Base-by-base conservation (phyloP, 148 eudicot species). In the Drosera capensis region DNA sequence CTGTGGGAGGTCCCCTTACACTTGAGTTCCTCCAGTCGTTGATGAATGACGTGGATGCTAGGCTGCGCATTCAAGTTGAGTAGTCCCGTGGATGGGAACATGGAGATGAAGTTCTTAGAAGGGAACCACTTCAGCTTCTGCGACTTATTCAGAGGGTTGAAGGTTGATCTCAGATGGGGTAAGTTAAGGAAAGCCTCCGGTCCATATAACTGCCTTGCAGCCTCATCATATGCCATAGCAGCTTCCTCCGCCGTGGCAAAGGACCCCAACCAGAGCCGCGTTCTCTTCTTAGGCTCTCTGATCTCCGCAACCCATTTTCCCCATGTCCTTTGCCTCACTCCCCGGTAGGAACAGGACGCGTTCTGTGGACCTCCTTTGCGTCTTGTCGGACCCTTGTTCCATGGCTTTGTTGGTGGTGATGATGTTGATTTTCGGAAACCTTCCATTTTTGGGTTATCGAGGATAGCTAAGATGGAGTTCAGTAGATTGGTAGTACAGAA, bases 291-390 rank as follows among this genome's bases (percentile, higher is more conserved):
- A 2, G 97, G 97, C 56, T 83, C 97, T 45, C 95, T 46, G 41
- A 90, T 90, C 43, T 90, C 97, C 0, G 97, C 94, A 24, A 90
- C 97, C 97, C 95, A 84, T 56, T 83, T 83, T 0, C 97, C 97
- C 95, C 95, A 90, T 0, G 94, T 90, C 21, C 97, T 59, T 50
- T 83, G 92, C 12, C 97, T 63, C 1, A 90, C 97, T 3, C 97
- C 97, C 13, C 95, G 64, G 47, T 78, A 84, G 37, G 87, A 80
- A 18, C 96, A 88, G 2, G 73, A 39, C 0, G 96, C 71, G 26
- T 88, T 83, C 48, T 70, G 92, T 0, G 96, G 96, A 0, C 96
- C 96, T 13, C 96, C 92, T 73, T 88, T 83, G 46, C 96, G 94
- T 47, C 96, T 55, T 0, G 92, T 74, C 0, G 96, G 94, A 5